Conservation (phyloP, 2,329 filamentous ascomycete genomes). For the Colletotrichum coccodes region DNA sequence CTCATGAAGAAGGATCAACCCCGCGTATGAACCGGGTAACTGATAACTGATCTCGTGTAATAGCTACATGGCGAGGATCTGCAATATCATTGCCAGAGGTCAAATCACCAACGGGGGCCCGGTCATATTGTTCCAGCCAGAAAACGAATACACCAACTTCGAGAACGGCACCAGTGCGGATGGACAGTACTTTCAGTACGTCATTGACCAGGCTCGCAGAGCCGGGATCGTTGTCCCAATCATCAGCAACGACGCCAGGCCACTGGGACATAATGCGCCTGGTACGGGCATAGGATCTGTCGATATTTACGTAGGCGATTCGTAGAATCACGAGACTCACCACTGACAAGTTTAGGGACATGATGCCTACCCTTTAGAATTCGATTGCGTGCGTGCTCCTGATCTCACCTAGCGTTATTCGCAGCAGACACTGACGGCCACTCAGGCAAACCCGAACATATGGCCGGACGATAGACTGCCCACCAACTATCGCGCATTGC, state of each 20-base stretch:
- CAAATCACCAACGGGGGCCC: slow-evolving; percentile 88
- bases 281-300: slow-evolving; percentile 58
- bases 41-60: neutral
- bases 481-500: slow-evolving; percentile 56
- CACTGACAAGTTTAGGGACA: slow-evolving; percentile 44
- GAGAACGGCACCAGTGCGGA: slow-evolving; percentile 56
- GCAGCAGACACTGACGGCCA: neutral
- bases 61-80: slow-evolving; percentile 65
- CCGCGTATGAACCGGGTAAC: neutral
- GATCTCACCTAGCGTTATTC: too few species aligned
- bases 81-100: slow-evolving; percentile 71
- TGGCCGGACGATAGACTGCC: slow-evolving; percentile 43
- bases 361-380: slow-evolving; percentile 71
- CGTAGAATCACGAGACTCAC: too few species aligned
- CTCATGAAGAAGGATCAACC: neutral
- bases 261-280: slow-evolving; percentile 70
- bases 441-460: slow-evolving; percentile 54
- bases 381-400: slow-evolving; percentile 58
- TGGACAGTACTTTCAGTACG: slow-evolving; percentile 74
- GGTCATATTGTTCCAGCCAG: slow-evolving; percentile 81
- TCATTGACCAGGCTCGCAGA: slow-evolving; percentile 73
- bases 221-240: slow-evolving; percentile 79
- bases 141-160: slow-evolving; percentile 82
- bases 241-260: slow-evolving; percentile 78
- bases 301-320: slow-evolving; percentile 51